Evolutionary conservation across 495 filamentous ascomycete species (phyloP).

Genomic region (Lasiosphaeria hispida): DNA sequence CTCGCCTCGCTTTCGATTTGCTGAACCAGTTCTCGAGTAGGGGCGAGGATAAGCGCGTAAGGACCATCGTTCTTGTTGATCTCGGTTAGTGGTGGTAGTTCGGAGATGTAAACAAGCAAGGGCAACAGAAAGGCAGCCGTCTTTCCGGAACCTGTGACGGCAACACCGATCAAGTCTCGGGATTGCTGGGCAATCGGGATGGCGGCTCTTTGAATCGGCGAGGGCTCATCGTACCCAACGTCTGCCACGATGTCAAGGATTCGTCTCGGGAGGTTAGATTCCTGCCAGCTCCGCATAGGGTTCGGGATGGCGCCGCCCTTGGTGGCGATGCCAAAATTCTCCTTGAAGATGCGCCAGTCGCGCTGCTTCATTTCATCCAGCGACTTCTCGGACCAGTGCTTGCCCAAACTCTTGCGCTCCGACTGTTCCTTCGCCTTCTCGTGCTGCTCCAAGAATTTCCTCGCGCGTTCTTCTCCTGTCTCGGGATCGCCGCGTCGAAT

Average conservation of each 20-base stretch:
- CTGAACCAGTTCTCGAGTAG: conserved; percentile 97
- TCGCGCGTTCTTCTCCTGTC: conserved; percentile 72
- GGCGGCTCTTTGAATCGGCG: conserved; percentile 86
- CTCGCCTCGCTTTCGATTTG: conserved; percentile 95
- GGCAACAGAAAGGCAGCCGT: conserved; percentile 94
- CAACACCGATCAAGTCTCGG: conserved; percentile 94
- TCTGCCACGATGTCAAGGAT: conserved; percentile 78
- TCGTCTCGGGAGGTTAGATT: conserved; percentile 76
- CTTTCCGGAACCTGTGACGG: conserved; percentile 98
- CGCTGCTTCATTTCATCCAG: conserved; percentile 95
- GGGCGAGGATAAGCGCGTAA: conserved; percentile 93
- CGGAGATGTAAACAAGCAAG: conserved; percentile 93
- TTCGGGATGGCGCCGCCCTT: conserved; percentile 88
- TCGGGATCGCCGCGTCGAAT: conserved; percentile 77
- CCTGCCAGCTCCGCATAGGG: conserved; percentile 93
- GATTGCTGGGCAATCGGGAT: conserved; percentile 94
- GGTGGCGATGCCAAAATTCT: conserved; percentile 95
- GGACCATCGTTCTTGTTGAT: conserved; percentile 92
- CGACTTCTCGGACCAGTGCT: conserved; percentile 98
- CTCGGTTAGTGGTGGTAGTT: conserved; percentile 81
- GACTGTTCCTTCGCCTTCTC: conserved; percentile 59
- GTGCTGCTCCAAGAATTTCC: conserved; percentile 79
- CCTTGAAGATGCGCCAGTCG: conserved; percentile 99
- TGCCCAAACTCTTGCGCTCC: conserved; percentile 71
- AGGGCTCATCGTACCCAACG: conserved; percentile 92